Percentiles rank a stretch among this genome's conserved stretches.
Evolutionary conservation across 164 flowering plant species (phyloP).

Genomic region (Piper betle): DNA sequence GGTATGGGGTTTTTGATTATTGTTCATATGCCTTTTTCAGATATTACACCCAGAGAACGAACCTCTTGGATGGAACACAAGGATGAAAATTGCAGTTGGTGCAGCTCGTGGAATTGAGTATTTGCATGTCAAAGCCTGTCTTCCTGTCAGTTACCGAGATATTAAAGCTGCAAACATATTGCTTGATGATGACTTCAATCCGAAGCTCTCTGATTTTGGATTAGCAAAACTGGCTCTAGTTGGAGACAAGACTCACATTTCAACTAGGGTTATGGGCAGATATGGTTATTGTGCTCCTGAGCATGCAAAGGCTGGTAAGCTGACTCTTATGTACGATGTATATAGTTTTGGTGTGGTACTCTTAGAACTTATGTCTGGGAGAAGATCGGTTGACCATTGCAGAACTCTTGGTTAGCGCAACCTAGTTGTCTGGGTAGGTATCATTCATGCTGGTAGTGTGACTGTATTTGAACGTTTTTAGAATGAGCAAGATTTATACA

Average conservation of each 20-base stretch:
- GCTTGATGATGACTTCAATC: conserved; percentile 54
- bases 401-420: conserved; percentile 48
- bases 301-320: conserved; percentile 51
- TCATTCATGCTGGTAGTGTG: not conserved
- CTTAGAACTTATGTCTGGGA: conserved; percentile 71
- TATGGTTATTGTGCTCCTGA: too few species aligned
- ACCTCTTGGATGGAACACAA: conserved; percentile 49
- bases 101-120: conserved; percentile 75
- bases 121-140: conserved; percentile 61
- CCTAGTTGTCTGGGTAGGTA: conserved; percentile 65
- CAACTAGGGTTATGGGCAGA: too few species aligned
- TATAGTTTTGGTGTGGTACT: conserved; percentile 78
- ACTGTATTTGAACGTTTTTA: too few species aligned
- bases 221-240: conserved; percentile 75
- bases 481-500: too few species aligned
- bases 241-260: too few species aligned
- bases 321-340: conserved; percentile 60
- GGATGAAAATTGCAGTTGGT: conserved; percentile 15
- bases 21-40: conserved; percentile 15
- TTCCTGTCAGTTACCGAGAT: conserved; percentile 72
- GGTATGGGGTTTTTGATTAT: too few species aligned
- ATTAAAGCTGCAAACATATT: conserved; percentile 74
- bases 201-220: conserved; percentile 81
- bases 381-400: conserved; percentile 47
- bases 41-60: conserved; percentile 22